A percentile compares a stretch with the other conserved stretches of the same genome.
Conservation (phyloP, 352 stramenopile genomes). For the Pythium grandisporangium region DNA sequence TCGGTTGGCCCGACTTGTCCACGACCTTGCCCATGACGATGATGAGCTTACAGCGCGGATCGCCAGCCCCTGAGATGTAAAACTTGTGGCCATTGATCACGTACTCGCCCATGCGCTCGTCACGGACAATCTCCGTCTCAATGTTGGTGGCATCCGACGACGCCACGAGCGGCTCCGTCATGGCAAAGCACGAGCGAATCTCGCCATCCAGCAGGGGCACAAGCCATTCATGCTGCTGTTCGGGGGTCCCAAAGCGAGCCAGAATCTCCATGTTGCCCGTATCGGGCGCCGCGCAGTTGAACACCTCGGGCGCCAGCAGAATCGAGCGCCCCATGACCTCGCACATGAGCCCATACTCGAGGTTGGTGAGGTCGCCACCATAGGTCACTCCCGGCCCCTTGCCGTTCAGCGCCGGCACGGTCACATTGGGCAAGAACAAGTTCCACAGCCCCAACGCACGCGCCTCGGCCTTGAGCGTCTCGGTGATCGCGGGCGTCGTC, state of each 20-base stretch:
- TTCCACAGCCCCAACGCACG: conserved; percentile 94
- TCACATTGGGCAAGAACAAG: conserved; percentile 85
- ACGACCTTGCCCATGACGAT: conserved; percentile 77
- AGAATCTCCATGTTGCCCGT: conserved; percentile 99
- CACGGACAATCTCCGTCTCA: conserved; percentile 62
- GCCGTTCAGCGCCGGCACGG: conserved; percentile 31
- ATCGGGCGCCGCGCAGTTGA: conserved; percentile 96
- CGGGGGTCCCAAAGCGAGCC: conserved; percentile 86
- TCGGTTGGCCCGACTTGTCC: conserved; percentile 12
- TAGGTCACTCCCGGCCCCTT: conserved; percentile 44
- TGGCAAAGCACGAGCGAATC: conserved; percentile 94
- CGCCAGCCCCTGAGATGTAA: conserved; percentile 94
- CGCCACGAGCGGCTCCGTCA: conserved; percentile 96
- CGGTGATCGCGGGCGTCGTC: conserved; percentile 82
- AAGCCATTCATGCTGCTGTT: conserved; percentile 92
- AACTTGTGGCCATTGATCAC: conserved; percentile 94
- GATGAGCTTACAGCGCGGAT: conserved; percentile 92
- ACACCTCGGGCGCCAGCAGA: conserved; percentile 89
- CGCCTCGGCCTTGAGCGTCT: conserved; percentile 87
- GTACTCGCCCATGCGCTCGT: conserved; percentile 74
- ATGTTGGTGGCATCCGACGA: conserved; percentile 97
- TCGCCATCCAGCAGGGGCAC: conserved; percentile 88
- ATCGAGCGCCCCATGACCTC: conserved; percentile 92
- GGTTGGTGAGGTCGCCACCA: conserved; percentile 65
- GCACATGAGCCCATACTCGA: conserved; percentile 95